Percentiles rank a stretch among this genome's conserved stretches.
phyloP scores from a whole-genome alignment of 1,139 yeast species.

The Scheffersomyces quercinus region DNA sequence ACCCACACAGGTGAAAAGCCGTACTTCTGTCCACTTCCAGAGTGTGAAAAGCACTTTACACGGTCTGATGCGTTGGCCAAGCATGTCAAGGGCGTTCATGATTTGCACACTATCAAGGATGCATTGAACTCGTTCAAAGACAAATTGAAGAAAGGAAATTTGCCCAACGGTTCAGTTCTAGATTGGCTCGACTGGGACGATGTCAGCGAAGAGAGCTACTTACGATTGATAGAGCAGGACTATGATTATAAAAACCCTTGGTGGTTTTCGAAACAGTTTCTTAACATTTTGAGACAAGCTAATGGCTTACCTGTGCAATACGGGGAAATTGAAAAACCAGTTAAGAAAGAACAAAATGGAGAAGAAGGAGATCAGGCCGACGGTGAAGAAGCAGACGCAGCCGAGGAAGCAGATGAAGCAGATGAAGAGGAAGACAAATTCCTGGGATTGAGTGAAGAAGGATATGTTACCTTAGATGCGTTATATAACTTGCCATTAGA shows the following conservation, averaged over 20 bases:
- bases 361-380: slow-evolving; percentile 11
- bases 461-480: slow-evolving; percentile 4
- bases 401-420: slow-evolving; percentile 4
- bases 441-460: neutral
- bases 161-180: neutral
- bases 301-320: slow-evolving; percentile 1
- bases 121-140: slow-evolving; percentile 30
- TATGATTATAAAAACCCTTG: slow-evolving; percentile 41
- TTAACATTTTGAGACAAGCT: slow-evolving; percentile 21
- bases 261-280: slow-evolving; percentile 42
- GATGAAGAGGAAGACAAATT: neutral
- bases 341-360: slow-evolving; percentile 10
- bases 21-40: slow-evolving; percentile 68
- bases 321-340: slow-evolving; percentile 5
- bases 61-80: slow-evolving; percentile 63
- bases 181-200: slow-evolving; percentile 7
- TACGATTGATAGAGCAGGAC: slow-evolving; percentile 32
- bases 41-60: slow-evolving; percentile 62
- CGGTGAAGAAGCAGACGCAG: slow-evolving; percentile 11
- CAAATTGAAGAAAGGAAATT: neutral
- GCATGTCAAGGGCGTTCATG: slow-evolving; percentile 66
- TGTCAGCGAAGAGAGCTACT: slow-evolving; percentile 29
- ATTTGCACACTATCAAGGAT: slow-evolving; percentile 41
- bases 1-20: slow-evolving; percentile 71
- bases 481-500: slow-evolving; percentile 33